Evolutionary conservation across 768 basidiomycete species (phyloP).

Genomic region (Termitomyces sp.): DNA sequence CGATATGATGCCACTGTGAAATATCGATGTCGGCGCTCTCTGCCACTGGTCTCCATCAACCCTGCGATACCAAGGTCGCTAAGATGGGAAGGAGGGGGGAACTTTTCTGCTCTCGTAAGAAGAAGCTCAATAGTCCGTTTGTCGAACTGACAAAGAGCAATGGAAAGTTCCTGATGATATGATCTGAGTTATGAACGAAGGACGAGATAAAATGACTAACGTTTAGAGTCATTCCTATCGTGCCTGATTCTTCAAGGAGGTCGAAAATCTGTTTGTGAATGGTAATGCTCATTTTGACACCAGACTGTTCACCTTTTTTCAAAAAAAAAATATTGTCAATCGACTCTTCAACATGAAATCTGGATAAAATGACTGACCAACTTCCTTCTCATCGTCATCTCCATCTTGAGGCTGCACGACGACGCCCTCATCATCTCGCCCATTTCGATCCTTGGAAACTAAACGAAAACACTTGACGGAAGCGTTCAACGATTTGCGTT

Average conservation of each 20-base stretch:
- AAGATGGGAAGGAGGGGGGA: constrained; percentile 63
- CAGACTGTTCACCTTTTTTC: constrained; percentile 26
- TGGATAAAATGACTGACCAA: constrained; percentile 13
- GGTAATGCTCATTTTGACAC: constrained; percentile 53
- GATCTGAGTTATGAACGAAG: constrained; percentile 1
- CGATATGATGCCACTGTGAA: constrained; percentile 71
- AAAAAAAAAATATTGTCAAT: not conserved
- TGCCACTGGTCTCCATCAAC: constrained; percentile 75
- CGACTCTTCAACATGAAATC: not conserved
- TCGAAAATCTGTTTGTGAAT: constrained; percentile 80
- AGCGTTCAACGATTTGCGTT: constrained; percentile 37
- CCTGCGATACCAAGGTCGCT: constrained; percentile 64
- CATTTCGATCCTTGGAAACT: constrained; percentile 34
- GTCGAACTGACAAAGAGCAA: constrained; percentile 63
- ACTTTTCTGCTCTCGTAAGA: constrained; percentile 61
- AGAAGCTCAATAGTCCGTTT: constrained; percentile 81
- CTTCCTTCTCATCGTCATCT: constrained; percentile 31
- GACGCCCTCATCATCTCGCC: constrained; percentile 27
- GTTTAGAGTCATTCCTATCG: constrained; percentile 65
- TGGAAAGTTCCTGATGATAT: constrained; percentile 51
- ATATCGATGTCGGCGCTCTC: constrained; percentile 84
- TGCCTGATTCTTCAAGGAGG: constrained; percentile 62
- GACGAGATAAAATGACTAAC: constrained; percentile 28
- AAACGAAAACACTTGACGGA: constrained; percentile 66
- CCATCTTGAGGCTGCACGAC: constrained; percentile 37